Conservation (phyloP, 306 rosid genomes). For the Medicago arabica region DNA sequence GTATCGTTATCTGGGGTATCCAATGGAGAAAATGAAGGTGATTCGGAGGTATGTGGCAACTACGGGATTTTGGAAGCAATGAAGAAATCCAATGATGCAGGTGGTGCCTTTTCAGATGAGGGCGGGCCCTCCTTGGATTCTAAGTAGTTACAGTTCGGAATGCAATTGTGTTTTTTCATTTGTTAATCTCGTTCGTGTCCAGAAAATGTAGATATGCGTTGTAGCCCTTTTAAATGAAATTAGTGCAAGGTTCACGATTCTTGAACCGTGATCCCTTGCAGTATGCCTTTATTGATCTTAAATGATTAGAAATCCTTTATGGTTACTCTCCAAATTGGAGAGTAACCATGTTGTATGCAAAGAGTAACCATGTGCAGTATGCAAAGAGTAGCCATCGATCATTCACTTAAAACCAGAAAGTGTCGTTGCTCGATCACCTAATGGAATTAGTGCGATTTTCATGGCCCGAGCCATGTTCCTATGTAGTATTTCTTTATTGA, state of each 20-base stretch:
- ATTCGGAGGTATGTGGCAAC: conserved; percentile 36
- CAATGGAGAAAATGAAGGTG: conserved; percentile 35
- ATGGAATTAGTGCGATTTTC: neutral
- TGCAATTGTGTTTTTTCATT: conserved; percentile 24
- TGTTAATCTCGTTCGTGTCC: conserved; percentile 39
- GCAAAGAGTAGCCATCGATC: too few relatives aligned
- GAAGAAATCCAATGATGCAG: conserved; percentile 49
- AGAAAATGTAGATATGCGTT: conserved; percentile 53
- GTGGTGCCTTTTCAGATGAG: conserved; percentile 52
- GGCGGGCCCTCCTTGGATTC: conserved; percentile 47
- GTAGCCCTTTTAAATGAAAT: conserved; percentile 49
- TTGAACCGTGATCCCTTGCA: conserved; percentile 5
- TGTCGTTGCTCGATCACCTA: neutral
- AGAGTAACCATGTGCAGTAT: too few relatives aligned
- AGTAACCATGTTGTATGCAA: too few relatives aligned
- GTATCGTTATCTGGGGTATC: conserved; percentile 75
- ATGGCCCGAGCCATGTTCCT: neutral
- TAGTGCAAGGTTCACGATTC: conserved; percentile 32
- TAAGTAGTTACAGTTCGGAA: conserved; percentile 41
- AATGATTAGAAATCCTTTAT: neutral
- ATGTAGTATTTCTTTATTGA: conserved; percentile 15
- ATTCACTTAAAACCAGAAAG: neutral
- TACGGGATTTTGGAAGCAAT: conserved; percentile 42
- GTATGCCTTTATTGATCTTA: neutral
- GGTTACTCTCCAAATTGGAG: too few relatives aligned